Evolutionary conservation across 179 eudicot species (phyloP).

Genomic region (Camellia oleifera): DNA sequence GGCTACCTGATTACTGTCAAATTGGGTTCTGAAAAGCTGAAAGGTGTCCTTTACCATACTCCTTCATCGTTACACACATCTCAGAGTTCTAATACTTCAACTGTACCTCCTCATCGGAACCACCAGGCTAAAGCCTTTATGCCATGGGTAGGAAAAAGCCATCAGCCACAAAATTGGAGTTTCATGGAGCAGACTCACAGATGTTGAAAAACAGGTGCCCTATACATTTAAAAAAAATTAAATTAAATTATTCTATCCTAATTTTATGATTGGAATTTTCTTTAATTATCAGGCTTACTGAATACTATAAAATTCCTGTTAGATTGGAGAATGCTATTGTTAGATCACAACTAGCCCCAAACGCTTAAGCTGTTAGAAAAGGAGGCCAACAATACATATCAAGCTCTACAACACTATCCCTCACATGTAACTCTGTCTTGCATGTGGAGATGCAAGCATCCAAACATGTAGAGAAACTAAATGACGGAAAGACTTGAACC

Average conservation of each 20-base stretch:
- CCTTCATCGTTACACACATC: conserved; percentile 28
- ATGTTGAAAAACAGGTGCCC: conserved; percentile 59
- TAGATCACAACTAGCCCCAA: no score
- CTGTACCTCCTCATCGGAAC: conserved; percentile 29
- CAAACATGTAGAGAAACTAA: no score
- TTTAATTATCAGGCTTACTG: not conserved
- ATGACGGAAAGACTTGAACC: no score
- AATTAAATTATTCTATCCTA: not conserved
- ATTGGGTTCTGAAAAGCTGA: conserved; percentile 61
- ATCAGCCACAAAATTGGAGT: conserved; percentile 51
- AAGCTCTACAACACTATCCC: no score
- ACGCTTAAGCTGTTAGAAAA: no score
- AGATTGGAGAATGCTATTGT: not conserved
- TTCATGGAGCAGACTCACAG: conserved; percentile 53
- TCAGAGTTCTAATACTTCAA: conserved; percentile 32
- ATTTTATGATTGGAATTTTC: not conserved
- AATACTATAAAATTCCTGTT: not conserved
- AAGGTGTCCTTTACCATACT: conserved; percentile 75
- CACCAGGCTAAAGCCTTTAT: conserved; percentile 41
- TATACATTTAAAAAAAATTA: not conserved
- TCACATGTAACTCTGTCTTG: no score
- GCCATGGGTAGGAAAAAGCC: conserved; percentile 43
- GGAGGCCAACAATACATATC: no score
- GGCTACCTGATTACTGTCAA: conserved; percentile 74
- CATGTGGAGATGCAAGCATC: no score